Conservation (phyloP, 2,329 filamentous ascomycete species). For the Cercospora sp. region DNA sequence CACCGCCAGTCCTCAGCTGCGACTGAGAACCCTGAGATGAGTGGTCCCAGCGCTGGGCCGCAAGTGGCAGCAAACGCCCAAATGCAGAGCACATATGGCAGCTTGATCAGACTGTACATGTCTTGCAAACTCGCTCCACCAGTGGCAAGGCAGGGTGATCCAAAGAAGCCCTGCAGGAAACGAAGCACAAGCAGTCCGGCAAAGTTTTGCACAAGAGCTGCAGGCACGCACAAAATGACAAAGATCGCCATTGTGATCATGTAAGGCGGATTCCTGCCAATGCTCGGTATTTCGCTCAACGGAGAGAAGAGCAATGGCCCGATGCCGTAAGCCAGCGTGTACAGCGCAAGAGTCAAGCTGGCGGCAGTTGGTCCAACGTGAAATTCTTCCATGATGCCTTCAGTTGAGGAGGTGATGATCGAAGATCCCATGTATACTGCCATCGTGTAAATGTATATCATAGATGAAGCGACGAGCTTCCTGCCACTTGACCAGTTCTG, state of each 20-base stretch:
- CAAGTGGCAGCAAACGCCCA: slow-evolving; percentile 49
- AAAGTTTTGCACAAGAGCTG: slow-evolving; percentile 63
- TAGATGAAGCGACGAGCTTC: slow-evolving; percentile 39
- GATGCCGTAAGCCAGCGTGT: slow-evolving; percentile 34
- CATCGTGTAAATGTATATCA: slow-evolving; percentile 58
- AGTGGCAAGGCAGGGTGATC: slow-evolving; percentile 65
- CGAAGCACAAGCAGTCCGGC: slow-evolving; percentile 58
- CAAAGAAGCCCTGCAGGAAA: slow-evolving; percentile 64
- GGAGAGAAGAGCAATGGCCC: slow-evolving; percentile 65
- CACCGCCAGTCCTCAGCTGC: slow-evolving; percentile 61
- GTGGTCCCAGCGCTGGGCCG: slow-evolving; percentile 59
- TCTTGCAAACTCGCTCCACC: slow-evolving; percentile 59
- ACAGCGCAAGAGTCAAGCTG: slow-evolving; percentile 61
- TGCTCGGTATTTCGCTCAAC: slow-evolving; percentile 63
- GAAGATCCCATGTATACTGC: slow-evolving; percentile 56
- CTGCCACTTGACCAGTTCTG: slow-evolving; percentile 37
- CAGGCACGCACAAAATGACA: slow-evolving; percentile 66
- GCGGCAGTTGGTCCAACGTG: slow-evolving; percentile 56
- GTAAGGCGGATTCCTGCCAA: slow-evolving; percentile 69
- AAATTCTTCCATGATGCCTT: slow-evolving; percentile 56
- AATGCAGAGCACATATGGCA: slow-evolving; percentile 47
- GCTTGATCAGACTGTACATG: slow-evolving; percentile 46
- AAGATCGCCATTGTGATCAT: slow-evolving; percentile 68
- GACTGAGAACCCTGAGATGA: slow-evolving; percentile 62
- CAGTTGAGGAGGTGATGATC: slow-evolving; percentile 51